These are phyloP conservation scores for Tolypocladium nubicola DNA, from an alignment of 2,329 filamentous ascomycete species.

Conservation along the genomic window DNA sequence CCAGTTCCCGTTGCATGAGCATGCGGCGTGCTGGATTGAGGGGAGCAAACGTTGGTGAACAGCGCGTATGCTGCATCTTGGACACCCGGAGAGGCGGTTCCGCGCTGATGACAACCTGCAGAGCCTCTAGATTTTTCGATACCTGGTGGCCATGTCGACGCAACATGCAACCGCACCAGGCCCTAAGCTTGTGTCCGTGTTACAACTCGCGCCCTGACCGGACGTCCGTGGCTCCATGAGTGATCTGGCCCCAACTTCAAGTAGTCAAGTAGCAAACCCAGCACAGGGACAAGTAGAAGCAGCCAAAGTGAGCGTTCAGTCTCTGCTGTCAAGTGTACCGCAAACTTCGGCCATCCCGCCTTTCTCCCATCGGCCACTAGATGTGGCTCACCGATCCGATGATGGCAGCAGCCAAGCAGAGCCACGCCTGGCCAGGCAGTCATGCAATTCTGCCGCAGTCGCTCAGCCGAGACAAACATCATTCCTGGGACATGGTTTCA, in stretches of 20 bases:
- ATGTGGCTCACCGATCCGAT: too few relatives aligned
- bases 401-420: background rate
- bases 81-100: background rate
- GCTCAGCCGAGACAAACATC: slow-evolving; percentile 4
- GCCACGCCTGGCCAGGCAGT: background rate
- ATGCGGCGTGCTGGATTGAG: background rate
- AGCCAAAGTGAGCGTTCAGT: background rate
- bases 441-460: background rate
- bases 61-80: background rate
- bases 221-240: background rate
- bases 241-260: background rate
- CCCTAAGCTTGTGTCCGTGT: background rate
- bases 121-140: background rate
- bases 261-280: background rate
- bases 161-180: background rate
- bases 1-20: background rate
- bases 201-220: background rate
- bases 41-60: background rate
- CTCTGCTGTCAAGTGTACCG: background rate
- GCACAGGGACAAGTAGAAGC: background rate
- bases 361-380: background rate
- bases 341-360: background rate
- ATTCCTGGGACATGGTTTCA: slow-evolving; percentile 5
- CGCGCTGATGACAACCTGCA: background rate
- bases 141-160: background rate